Evolutionary conservation across 2,329 filamentous ascomycete species (phyloP).

Genomic region (Fusarium humuli): DNA sequence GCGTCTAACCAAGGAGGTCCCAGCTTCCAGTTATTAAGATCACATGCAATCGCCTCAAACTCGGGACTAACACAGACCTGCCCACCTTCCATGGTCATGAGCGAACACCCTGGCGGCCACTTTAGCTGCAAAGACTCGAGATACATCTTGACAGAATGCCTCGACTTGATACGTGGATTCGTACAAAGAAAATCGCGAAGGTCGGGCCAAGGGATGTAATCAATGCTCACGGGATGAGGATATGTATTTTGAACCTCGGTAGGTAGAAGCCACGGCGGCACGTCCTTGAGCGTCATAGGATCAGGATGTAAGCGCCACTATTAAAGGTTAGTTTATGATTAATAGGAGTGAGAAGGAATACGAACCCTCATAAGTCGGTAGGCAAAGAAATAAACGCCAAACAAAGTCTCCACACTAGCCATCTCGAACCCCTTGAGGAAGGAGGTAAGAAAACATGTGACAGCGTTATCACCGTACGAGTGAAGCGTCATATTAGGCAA

Average conservation of each 20-base stretch:
- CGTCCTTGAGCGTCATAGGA: slow-evolving; percentile 37
- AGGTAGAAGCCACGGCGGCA: slow-evolving; percentile 38
- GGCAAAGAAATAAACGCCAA: slow-evolving; percentile 43
- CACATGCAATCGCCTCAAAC: slow-evolving; percentile 40
- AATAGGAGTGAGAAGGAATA: neutral
- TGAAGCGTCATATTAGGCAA: slow-evolving; percentile 42
- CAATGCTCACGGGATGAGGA: slow-evolving; percentile 42
- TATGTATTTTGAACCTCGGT: slow-evolving; percentile 41
- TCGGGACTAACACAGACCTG: slow-evolving; percentile 39
- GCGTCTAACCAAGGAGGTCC: slow-evolving; percentile 39
- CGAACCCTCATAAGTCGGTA: slow-evolving; percentile 43
- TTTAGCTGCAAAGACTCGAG: slow-evolving; percentile 36
- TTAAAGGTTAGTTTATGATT: neutral
- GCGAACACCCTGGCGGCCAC: slow-evolving; percentile 35
- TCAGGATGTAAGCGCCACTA: slow-evolving; percentile 45
- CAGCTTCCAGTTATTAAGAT: slow-evolving; percentile 42
- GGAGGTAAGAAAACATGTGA: slow-evolving; percentile 38
- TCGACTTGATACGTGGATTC: slow-evolving; percentile 31
- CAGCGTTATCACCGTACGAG: slow-evolving; percentile 39
- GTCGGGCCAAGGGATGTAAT: slow-evolving; percentile 45
- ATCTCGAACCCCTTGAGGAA: slow-evolving; percentile 43
- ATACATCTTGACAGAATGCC: slow-evolving; percentile 43
- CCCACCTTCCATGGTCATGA: slow-evolving; percentile 24
- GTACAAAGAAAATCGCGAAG: slow-evolving; percentile 41
- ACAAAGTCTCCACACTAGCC: slow-evolving; percentile 40